A percentile compares a stretch with the other conserved stretches of the same genome.
These are phyloP conservation scores for Boehmeria nivea DNA, from an alignment of 306 rosid species.

Conservation along the genomic window DNA sequence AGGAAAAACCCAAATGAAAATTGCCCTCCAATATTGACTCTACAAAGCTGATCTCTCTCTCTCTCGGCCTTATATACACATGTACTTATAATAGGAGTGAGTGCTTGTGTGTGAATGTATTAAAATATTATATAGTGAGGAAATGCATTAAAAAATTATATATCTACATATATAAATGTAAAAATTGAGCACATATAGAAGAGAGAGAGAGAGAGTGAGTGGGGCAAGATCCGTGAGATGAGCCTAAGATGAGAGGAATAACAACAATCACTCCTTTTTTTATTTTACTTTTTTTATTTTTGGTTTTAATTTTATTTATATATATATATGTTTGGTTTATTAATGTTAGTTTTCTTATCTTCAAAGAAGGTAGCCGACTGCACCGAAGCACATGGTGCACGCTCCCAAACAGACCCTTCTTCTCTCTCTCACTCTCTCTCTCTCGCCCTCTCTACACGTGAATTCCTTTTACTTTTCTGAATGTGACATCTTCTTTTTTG, in stretches of 20 bases:
- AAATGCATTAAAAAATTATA: no score
- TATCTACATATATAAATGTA: no score
- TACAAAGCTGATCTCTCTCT: not conserved
- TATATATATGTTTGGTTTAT: no score
- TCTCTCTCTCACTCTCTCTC: conserved; percentile 44
- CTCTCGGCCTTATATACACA: not conserved
- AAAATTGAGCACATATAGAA: no score
- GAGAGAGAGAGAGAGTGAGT: conserved; percentile 18
- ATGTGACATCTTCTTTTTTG: conserved; percentile 29
- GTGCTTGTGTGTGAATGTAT: not conserved
- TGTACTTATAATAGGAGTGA: not conserved
- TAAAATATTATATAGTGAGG: not conserved
- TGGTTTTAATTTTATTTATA: no score
- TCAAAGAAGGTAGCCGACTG: conserved; percentile 54
- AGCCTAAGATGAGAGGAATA: conserved; percentile 43
- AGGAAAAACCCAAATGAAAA: no score
- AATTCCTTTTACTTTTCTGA: conserved; percentile 18
- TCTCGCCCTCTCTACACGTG: conserved; percentile 34
- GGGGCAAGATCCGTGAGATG: conserved; percentile 90
- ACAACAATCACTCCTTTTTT: conserved; percentile 35
- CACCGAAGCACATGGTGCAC: conserved; percentile 79
- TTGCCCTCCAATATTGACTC: not conserved
- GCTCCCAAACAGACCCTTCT: no score
- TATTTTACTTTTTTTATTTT: conserved; percentile 28
- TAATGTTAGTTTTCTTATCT: no score